Evolutionary conservation across 2,329 filamentous ascomycete species (phyloP), one percentile per base, ranked within the genome.

Genomic region (Verticillium nonalfalfae): DNA sequence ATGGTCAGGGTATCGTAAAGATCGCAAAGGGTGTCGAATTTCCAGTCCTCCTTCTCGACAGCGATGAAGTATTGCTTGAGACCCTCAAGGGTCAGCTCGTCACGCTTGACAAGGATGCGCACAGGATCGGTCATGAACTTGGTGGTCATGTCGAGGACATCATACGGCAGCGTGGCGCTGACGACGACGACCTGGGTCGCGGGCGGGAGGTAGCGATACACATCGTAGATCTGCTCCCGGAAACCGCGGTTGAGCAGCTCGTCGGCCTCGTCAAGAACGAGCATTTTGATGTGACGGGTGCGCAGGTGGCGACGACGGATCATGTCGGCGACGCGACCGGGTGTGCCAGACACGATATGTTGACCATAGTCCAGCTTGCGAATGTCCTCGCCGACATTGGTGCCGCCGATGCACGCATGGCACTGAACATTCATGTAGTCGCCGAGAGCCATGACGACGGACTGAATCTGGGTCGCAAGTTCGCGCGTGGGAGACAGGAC

Each of bases 401-500:
- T 99, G 63, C 95, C 95, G 68, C 95, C 95, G 71, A 99, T 98
- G 78, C 95, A 99, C 63, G 95, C 94, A 72, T 99, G 95, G 79
- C 95, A 99, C 78, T 99, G 93, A 3, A 99, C 92, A 73, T 97
- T 97, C 95, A 99, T 98, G 82, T 97, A 99, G 78, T 99, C 95
- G 67, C 95, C 95, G n/a, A 99, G 86, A n/a, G 95, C 95, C 88
- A 98, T 96, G 69, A 99, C 90, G 63, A 99, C 95, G 39, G 92
- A 97, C 79, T 99, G 95, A 67, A 99, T 99, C 79, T 99, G 95
- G 34, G 94, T 97, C 56, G 95, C 95, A 66, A 99, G 82, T 84
- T 99, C 95, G 73, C 95, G 92, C 21, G 94, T 98, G 2, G 95
- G 95, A 4, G 95, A 97, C 9, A 99, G 86, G 10, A 99, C 93